phyloP scores from a whole-genome alignment of 2,329 filamentous ascomycete genomes.

The Magnaporthiopsis incrustans region DNA sequence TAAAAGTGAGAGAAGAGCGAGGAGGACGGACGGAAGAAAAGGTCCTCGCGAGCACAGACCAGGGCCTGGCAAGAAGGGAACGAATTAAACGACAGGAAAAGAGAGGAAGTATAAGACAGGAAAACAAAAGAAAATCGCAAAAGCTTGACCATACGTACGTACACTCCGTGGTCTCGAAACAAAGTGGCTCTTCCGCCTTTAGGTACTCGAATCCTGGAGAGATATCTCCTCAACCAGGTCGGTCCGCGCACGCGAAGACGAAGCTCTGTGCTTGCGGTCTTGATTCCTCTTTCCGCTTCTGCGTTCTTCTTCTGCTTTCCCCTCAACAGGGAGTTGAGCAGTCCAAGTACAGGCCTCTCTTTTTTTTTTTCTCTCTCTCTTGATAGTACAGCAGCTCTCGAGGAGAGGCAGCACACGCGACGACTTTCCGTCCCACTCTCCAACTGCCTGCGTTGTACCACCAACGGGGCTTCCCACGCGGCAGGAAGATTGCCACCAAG shows the following conservation, averaged over 20 bases:
- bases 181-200: slow-evolving; percentile 13
- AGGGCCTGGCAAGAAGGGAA: not conserved
- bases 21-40: slow-evolving; percentile 12
- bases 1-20: not conserved
- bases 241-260: slow-evolving; percentile 35
- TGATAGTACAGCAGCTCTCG: not conserved
- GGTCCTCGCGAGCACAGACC: not conserved
- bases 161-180: slow-evolving; percentile 36
- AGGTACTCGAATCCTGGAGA: not conserved
- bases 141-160: slow-evolving; percentile 44
- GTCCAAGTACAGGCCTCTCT: not conserved
- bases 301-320: not conserved
- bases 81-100: slow-evolving; percentile 3
- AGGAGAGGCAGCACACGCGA: not conserved
- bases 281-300: slow-evolving; percentile 1
- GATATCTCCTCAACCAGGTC: not conserved
- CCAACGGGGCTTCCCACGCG: not conserved
- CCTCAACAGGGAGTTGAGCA: not conserved
- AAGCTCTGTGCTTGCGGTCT: slow-evolving; percentile 57
- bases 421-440: not conserved
- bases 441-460: not conserved
- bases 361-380: not conserved
- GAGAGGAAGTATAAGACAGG: slow-evolving; percentile 15
- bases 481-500: not conserved
- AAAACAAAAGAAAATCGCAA: slow-evolving; percentile 11